A percentile compares a stretch with the other conserved stretches of the same genome.
These are phyloP conservation scores for Trametopsis cervina DNA, from an alignment of 768 basidiomycete genomes.

Conservation along the genomic window DNA sequence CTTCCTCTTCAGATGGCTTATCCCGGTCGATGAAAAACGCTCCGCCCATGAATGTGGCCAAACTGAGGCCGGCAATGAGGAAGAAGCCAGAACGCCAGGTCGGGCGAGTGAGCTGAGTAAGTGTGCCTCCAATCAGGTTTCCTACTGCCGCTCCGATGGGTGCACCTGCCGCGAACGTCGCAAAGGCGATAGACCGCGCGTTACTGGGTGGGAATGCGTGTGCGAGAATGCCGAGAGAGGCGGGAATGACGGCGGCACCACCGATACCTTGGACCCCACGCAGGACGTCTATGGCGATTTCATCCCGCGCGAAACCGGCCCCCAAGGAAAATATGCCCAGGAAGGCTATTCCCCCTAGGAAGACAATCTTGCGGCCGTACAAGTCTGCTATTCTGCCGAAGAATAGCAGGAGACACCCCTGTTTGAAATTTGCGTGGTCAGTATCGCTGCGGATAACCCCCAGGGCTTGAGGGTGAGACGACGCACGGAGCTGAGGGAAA, in stretches of 20 bases:
- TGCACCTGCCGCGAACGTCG: slow-evolving; percentile 79
- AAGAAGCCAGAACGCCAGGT: slow-evolving; percentile 70
- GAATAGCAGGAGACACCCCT: slow-evolving; percentile 76
- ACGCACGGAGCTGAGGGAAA: slow-evolving; percentile 59
- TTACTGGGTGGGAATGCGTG: slow-evolving; percentile 64
- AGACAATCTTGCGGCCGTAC: slow-evolving; percentile 66
- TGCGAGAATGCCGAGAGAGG: slow-evolving; percentile 79
- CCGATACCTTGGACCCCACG: slow-evolving; percentile 81
- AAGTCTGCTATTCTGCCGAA: slow-evolving; percentile 78
- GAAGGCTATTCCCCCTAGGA: slow-evolving; percentile 50
- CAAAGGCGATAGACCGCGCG: slow-evolving; percentile 70
- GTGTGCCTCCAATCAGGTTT: slow-evolving; percentile 58
- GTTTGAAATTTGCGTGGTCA: neutral
- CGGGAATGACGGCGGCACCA: slow-evolving; percentile 66
- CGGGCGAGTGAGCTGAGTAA: slow-evolving; percentile 43
- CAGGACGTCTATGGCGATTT: slow-evolving; percentile 57
- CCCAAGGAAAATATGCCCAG: slow-evolving; percentile 54
- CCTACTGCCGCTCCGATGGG: slow-evolving; percentile 77
- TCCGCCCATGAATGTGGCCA: slow-evolving; percentile 45
- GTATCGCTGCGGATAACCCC: neutral
- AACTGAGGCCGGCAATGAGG: slow-evolving; percentile 50
- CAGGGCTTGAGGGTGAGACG: neutral
- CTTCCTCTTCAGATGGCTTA: slow-evolving; percentile 21
- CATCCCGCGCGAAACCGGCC: slow-evolving; percentile 55
- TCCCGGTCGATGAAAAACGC: slow-evolving; percentile 60